These are phyloP conservation scores for Periconia sp. DNA, from an alignment of 2,329 filamentous ascomycete genomes.

Conservation along the genomic window DNA sequence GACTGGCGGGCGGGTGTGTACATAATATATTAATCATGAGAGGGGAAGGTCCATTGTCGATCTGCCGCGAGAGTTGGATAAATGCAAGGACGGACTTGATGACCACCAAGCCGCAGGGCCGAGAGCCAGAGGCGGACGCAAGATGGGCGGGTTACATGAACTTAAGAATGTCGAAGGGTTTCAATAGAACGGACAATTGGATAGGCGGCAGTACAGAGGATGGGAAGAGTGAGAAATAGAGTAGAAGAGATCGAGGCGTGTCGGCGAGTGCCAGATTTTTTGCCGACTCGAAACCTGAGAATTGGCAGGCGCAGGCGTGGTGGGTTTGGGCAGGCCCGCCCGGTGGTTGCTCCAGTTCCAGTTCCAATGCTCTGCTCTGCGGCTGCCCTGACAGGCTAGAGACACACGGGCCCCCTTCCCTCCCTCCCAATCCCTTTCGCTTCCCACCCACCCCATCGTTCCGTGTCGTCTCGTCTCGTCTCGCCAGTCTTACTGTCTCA, in stretches of 20 bases:
- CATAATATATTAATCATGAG: neutral
- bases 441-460: slow-evolving; percentile 5
- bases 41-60: slow-evolving; percentile 7
- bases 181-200: too few relatives aligned
- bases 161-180: too few relatives aligned
- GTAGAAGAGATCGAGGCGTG: neutral
- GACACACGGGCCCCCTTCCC: neutral
- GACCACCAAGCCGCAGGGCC: too few relatives aligned
- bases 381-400: neutral
- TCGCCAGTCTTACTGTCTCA: slow-evolving; percentile 7
- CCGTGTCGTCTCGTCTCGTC: slow-evolving; percentile 23
- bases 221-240: neutral
- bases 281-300: neutral
- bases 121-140: too few relatives aligned
- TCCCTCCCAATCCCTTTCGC: neutral
- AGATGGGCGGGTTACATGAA: too few relatives aligned
- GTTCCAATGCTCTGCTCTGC: neutral
- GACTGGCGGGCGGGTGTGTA: neutral
- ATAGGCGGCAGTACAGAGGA: too few relatives aligned
- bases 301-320: neutral
- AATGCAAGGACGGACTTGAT: slow-evolving; percentile 12
- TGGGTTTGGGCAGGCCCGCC: too few relatives aligned
- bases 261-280: neutral
- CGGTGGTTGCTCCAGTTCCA: neutral
- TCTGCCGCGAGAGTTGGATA: slow-evolving; percentile 23